Evolutionary conservation across 2,329 filamentous ascomycete genomes (phyloP), one percentile per base, ranked within the genome.

Genomic region (Parasarocladium wereldwijsianum): DNA sequence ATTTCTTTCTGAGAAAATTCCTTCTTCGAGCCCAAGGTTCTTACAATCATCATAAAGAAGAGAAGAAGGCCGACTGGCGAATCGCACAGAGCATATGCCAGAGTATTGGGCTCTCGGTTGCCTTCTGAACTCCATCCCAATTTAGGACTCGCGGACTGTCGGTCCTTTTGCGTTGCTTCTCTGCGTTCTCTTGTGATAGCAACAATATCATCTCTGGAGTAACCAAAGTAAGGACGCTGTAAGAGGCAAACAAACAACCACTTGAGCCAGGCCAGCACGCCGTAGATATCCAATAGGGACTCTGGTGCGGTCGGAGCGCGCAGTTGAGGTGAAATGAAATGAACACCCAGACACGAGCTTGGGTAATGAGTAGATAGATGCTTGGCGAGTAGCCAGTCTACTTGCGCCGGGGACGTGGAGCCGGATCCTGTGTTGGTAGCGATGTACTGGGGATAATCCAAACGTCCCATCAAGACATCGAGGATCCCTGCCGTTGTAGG

Each of bases 61-160:
- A 69, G 62, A 7, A 76, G 49, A 6, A 75, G 46, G 0, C 70
- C 70, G 0, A 63, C 60, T 0, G 70, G 70, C 4, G 70, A 75
- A 45, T 76, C 70, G 42, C 68, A 73, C 2, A 76, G 54, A 2
- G 68, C 70, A 38, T 74, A 76, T 0, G 68, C 54, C 3, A 71
- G 49, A 0, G 66, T 70, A 36, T 70, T 68, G 1, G 66, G 65
- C 25, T 66, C 64, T 10, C 45, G 44, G 24, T 53, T 38, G 15
- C 41, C 46, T 5, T 48, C 34, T 9, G 39, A 38, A 23, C 50
- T 44, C 24, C 52, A 40, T 0, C 50, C 49, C 11, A 50, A 29
- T 15, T 7, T 17, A 9, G 23, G 20, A 5, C 20, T 24, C 19
- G 8, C 4, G 6, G 13, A 17, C 7, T 21, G 19, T n/a, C 14